These are phyloP conservation scores for Trifolium fragiferum DNA, from an alignment of 306 rosid species.

Conservation along the genomic window DNA sequence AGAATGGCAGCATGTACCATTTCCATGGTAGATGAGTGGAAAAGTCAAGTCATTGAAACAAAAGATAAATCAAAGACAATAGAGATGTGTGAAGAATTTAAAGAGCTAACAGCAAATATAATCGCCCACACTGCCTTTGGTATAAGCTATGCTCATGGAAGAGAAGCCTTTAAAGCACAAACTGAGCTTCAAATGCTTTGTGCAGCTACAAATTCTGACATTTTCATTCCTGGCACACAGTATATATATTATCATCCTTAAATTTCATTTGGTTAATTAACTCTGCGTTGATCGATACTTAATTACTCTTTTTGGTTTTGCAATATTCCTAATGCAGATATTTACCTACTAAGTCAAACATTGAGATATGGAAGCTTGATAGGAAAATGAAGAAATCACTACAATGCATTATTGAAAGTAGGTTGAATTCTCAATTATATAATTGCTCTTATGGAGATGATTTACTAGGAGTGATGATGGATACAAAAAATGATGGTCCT, in stretches of 20 bases:
- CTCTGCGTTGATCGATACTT: not conserved
- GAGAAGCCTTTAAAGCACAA: constrained; percentile 41
- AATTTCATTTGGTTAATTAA: no score
- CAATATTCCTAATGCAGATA: constrained; percentile 33
- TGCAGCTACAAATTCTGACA: not conserved
- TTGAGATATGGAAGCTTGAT: constrained; percentile 46
- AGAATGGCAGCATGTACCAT: constrained; percentile 46
- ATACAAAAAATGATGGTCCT: constrained; percentile 28
- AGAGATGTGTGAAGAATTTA: constrained; percentile 37
- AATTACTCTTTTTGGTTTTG: not conserved
- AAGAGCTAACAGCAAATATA: constrained; percentile 45
- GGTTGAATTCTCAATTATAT: constrained; percentile 30
- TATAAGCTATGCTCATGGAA: constrained; percentile 40
- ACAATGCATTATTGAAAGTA: constrained; percentile 36
- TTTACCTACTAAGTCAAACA: constrained; percentile 43
- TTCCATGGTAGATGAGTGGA: constrained; percentile 43
- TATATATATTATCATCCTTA: constrained; percentile 8
- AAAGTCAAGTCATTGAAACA: constrained; percentile 4
- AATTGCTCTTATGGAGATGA: constrained; percentile 33
- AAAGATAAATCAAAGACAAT: constrained; percentile 21
- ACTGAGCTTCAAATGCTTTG: constrained; percentile 7
- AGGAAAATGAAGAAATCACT: constrained; percentile 37
- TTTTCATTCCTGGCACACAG: constrained; percentile 51
- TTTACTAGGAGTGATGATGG: constrained; percentile 42
- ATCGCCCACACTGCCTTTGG: constrained; percentile 48